Evolutionary conservation across 768 basidiomycete species (phyloP).

Genomic region (Mycena maculata): DNA sequence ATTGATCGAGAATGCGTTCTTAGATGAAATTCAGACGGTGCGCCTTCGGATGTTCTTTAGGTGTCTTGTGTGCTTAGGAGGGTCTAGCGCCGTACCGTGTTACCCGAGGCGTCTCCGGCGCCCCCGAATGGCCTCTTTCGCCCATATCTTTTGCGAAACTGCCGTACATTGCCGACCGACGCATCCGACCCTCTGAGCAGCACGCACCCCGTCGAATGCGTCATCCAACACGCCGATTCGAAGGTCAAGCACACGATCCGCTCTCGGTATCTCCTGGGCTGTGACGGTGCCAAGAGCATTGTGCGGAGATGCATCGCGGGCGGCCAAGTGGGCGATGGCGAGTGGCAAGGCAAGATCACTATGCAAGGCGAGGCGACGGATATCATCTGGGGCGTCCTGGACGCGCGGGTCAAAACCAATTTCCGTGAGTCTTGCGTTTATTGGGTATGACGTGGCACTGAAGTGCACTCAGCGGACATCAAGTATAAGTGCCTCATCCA

Average conservation of each 20-base stretch:
- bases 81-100: conserved; percentile 26
- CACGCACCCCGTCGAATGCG: conserved; percentile 31
- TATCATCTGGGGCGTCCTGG: conserved; percentile 64
- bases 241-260: conserved; percentile 32
- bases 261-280: conserved; percentile 24
- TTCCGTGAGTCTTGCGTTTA: conserved; percentile 55
- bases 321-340: conserved; percentile 32
- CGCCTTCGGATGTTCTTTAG: background rate
- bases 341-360: conserved; percentile 51
- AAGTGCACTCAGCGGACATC: conserved; percentile 53
- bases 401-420: conserved; percentile 57
- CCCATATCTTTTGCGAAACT: conserved; percentile 26
- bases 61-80: background rate
- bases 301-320: conserved; percentile 46
- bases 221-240: conserved; percentile 29
- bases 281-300: conserved; percentile 57
- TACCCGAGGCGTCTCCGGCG: conserved; percentile 25
- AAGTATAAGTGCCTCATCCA: conserved; percentile 59
- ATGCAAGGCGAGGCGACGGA: conserved; percentile 64
- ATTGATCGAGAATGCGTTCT: conserved; percentile 32
- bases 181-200: conserved; percentile 23
- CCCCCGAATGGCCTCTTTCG: conserved; percentile 28
- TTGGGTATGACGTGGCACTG: background rate
- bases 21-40: conserved; percentile 33
- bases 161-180: conserved; percentile 21